Conservation (phyloP, 768 basidiomycete genomes). For the Kwoniella pini region DNA sequence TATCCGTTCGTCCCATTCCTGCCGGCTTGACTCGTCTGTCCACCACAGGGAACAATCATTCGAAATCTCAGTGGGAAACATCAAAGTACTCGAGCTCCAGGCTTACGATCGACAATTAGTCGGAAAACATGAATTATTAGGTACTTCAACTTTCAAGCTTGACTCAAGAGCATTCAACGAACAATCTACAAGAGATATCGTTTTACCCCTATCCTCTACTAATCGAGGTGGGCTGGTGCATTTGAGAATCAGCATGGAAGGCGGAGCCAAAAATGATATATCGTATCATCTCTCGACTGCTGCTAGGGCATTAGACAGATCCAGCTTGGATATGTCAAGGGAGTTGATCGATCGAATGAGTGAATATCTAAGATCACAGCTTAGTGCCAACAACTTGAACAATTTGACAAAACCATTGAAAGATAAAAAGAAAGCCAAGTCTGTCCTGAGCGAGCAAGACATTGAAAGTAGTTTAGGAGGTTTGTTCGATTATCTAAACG, state of each 20-base stretch:
- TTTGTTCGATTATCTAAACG: slow-evolving; percentile 51
- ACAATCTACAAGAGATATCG: slow-evolving; percentile 34
- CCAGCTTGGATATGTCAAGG: slow-evolving; percentile 43
- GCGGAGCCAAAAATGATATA: slow-evolving; percentile 47
- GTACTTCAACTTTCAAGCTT: slow-evolving; percentile 44
- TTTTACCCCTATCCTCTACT: slow-evolving; percentile 36
- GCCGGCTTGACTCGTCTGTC: not conserved
- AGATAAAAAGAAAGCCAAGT: slow-evolving; percentile 46
- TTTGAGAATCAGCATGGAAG: slow-evolving; percentile 48
- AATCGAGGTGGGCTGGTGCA: slow-evolving; percentile 44
- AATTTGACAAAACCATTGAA: slow-evolving; percentile 39
- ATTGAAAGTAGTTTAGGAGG: slow-evolving; percentile 44
- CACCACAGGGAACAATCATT: slow-evolving; percentile 48
- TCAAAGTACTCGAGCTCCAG: slow-evolving; percentile 41
- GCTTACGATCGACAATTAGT: slow-evolving; percentile 52
- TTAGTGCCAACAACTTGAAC: slow-evolving; percentile 26
- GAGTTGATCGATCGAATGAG: slow-evolving; percentile 49
- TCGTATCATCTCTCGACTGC: slow-evolving; percentile 42
- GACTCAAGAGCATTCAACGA: slow-evolving; percentile 40
- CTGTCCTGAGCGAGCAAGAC: slow-evolving; percentile 38
- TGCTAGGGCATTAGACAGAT: slow-evolving; percentile 41
- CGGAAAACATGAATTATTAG: slow-evolving; percentile 53
- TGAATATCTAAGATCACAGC: slow-evolving; percentile 38
- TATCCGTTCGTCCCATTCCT: no score
- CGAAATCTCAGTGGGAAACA: slow-evolving; percentile 38